phyloP scores from a whole-genome alignment of 805 yeast species.

The Candida railenensis region DNA sequence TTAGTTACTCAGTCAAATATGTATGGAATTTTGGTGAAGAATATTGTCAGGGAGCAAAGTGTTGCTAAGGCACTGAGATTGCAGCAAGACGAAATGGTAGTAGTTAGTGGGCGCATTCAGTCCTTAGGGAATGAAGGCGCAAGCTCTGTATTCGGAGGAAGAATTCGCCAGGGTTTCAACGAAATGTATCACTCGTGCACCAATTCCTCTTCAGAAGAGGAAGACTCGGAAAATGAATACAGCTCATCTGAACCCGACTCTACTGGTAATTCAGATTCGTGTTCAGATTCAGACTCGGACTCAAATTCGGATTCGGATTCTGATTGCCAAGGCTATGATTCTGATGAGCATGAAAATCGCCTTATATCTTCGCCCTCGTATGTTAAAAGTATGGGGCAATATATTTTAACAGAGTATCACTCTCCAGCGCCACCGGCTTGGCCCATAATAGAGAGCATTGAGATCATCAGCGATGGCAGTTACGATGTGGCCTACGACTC shows the following conservation, averaged over 20 bases:
- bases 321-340: too few species aligned
- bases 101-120: too few species aligned
- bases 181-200: too few species aligned
- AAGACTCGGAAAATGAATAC: neutral
- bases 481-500: neutral
- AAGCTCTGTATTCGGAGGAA: too few species aligned
- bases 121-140: too few species aligned
- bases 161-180: too few species aligned
- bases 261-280: neutral
- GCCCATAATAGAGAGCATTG: neutral
- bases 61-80: neutral
- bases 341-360: neutral
- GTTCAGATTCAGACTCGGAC: neutral
- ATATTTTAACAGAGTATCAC: too few species aligned
- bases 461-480: neutral
- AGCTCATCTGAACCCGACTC: neutral
- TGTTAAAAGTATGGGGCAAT: neutral
- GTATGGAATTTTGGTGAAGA: neutral
- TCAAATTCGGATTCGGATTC: neutral
- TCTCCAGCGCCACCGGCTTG: too few species aligned
- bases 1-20: conserved; percentile 1
- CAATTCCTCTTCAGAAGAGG: too few species aligned
- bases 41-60: neutral
- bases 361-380: neutral
- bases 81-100: neutral